Base-by-base conservation (phyloP, 495 filamentous ascomycete species). In the Penicillium mononematosum region DNA sequence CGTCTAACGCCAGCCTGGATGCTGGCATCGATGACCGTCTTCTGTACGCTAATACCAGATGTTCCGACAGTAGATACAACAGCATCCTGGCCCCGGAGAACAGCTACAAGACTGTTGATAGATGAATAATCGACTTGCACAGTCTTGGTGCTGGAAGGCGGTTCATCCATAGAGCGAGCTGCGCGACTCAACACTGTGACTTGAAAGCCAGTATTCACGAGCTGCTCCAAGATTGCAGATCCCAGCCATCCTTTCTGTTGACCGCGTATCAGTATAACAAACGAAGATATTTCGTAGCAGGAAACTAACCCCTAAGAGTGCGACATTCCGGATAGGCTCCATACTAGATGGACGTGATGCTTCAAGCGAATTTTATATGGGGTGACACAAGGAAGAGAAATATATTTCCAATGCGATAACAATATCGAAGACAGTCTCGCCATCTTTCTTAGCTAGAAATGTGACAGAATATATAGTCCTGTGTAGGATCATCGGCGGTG, bases 1-100 rank as follows among this genome's bases (percentile, higher is more conserved):
- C 80, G 71, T 45, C 75, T 81, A 25, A 84, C 80, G 2, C 81
- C 79, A 2, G 77, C 81, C 6, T 59, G 52, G 34, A 83, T 67
- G 10, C 78, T 73, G 11, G 80, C 81, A 61, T 85, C 76, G 38
- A 83, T 78, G 12, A 82, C 63, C n/a, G 62, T 59, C 8, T 66
- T 71, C 53, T 81, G 77, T 1, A 49, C 38, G 0, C 52, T n/a
- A 25, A 77, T 60, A 1, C 55, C 70, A 2, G 49, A 17, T 14
- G 61, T 55, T 3, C 58, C 60, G 0, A 78, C 49, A 22, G 70
- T 66, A 17, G 70, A 73, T 32, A 79, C 53, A 10, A 79, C 62
- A 20, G 68, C 76, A 56, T 79, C 73, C 10, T 70, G 68, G 4
- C 65, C 71, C 24, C 56, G 8, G 22, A 81, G 58, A 12, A 67